These are phyloP conservation scores for Fallopia convolvulus DNA, from an alignment of 148 eudicot species.

Conservation along the genomic window DNA sequence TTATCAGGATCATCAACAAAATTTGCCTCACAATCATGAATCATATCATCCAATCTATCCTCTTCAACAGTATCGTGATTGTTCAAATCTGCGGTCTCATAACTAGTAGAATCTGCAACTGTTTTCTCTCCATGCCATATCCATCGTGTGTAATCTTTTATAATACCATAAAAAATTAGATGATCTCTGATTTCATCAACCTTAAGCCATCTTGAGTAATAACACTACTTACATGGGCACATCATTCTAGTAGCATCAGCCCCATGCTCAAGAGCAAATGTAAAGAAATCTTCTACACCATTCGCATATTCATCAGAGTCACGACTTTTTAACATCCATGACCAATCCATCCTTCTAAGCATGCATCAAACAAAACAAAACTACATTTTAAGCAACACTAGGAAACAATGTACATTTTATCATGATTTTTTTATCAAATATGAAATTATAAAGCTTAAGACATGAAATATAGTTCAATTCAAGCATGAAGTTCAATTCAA, in stretches of 20 bases:
- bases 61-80: not conserved
- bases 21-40: not conserved
- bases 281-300: not conserved
- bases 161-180: not conserved
- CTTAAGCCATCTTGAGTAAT: not conserved
- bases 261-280: not conserved
- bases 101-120: too few species aligned
- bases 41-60: not conserved
- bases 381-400: too few species aligned
- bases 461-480: too few species aligned
- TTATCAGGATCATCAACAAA: not conserved
- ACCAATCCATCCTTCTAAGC: not conserved
- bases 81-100: too few species aligned
- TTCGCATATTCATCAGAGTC: not conserved
- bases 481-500: too few species aligned
- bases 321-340: not conserved
- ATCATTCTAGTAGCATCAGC: not conserved
- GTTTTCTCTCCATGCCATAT: not conserved
- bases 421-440: too few species aligned
- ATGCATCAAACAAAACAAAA: too few species aligned
- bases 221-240: not conserved
- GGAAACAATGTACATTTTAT: too few species aligned
- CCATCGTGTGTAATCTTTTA: not conserved
- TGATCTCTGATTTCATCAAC: not conserved
- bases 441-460: too few species aligned